Evolutionary conservation across 192 early-diverging fungal species (phyloP), one percentile per base, ranked within the genome.

Genomic region (Paraglomus occultum): DNA sequence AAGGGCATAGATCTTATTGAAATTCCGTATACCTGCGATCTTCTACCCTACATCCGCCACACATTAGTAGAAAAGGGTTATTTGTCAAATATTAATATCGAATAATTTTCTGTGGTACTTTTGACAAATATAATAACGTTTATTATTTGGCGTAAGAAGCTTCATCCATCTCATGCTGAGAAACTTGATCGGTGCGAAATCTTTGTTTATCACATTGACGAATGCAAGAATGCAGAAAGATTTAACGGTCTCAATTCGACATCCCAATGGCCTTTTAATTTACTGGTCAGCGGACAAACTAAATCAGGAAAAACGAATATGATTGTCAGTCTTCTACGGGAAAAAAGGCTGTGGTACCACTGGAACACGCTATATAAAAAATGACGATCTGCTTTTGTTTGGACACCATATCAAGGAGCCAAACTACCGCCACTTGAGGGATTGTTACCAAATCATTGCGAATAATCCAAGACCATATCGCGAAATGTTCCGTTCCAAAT

Each of bases 401-500:
- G 15, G 53, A 9, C 53, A 54, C 17, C 8, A 54, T 54, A 18
- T 54, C 17, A n/a, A n/a, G n/a, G 53, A 54, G 53, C 53, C 15
- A 18, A 54, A 54, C 20, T 51, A 51, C 6, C 2, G 14, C 14
- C 18, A 51, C 6, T n/a, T n/a, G n/a, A n/a, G n/a, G n/a, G n/a
- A n/a, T 50, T 54, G 17, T 58, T 23, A 50, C 51, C 39, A 64
- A 50, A 64, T 64, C 22, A 64, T 64, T 22, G 63, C 63, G 51
- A 64, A 64, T 64, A 50, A 23, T 50, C n/a, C 63, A 5, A 45
- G 51, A 50, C 48, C 47, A 50, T 50, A 64, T 64, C 47, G 40
- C 39, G 63, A 64, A 50, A 31, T 51, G 48, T 17, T 64, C 39
- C 48, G 22, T 51, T 50, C 51, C 18, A 20, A 15, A 17, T 20